Conservation (phyloP, 352 stramenopile genomes). For the Plasmopara muralis region DNA sequence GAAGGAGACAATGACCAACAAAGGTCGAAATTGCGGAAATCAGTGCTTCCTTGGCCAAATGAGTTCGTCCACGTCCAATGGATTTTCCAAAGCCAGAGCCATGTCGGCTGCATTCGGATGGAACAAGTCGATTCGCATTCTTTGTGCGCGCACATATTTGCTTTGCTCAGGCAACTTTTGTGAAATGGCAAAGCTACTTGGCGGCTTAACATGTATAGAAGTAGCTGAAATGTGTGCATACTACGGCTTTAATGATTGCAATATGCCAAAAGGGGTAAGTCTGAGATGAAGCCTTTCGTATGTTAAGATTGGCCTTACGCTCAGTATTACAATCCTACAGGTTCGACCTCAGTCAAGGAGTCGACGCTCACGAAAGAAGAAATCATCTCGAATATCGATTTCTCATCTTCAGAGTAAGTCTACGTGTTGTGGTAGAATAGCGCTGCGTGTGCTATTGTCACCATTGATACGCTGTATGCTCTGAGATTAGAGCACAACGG, state of each 20-base stretch:
- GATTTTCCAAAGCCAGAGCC: conserved; percentile 44
- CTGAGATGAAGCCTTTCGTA: background rate
- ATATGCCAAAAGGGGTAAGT: conserved; percentile 39
- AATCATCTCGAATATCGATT: conserved; percentile 55
- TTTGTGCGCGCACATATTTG: conserved; percentile 58
- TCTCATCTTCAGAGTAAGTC: conserved; percentile 63
- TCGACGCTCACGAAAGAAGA: conserved; percentile 48
- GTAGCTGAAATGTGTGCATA: conserved; percentile 68
- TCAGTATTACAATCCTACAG: conserved; percentile 5
- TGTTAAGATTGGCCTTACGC: background rate
- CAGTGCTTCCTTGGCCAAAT: conserved; percentile 61
- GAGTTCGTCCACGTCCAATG: conserved; percentile 17
- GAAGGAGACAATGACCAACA: conserved; percentile 37
- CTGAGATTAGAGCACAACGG: conserved; percentile 26
- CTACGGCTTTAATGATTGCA: conserved; percentile 59
- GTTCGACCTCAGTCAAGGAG: conserved; percentile 23
- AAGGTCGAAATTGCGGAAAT: conserved; percentile 67
- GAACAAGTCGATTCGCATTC: conserved; percentile 32
- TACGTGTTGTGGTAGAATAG: conserved; percentile 4
- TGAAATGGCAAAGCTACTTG: conserved; percentile 62
- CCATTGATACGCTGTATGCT: conserved; percentile 53
- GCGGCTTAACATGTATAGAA: conserved; percentile 61
- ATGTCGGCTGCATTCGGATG: conserved; percentile 48
- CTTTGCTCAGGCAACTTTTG: conserved; percentile 72
- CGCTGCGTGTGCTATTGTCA: conserved; percentile 28